Base-by-base conservation (phyloP, 768 basidiomycete genomes). In the Boletus fagicola region DNA sequence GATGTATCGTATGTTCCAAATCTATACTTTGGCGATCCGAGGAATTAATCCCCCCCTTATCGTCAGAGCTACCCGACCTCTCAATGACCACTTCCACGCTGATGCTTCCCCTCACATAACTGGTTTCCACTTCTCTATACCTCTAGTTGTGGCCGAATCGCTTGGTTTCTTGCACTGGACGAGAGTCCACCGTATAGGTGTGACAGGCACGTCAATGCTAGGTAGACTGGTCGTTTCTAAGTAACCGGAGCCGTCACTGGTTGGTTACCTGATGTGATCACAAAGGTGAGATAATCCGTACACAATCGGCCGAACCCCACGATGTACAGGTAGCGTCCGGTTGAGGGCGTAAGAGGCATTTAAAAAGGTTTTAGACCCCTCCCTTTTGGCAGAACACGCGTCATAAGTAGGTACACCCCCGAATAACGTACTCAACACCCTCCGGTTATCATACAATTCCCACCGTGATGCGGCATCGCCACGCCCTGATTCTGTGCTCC, bases 281-380 rank as follows among this genome's bases (percentile, higher is more conserved):
- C 51, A 42, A n/a, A 35, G 39, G 33, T 53, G 36, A 47, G 42
- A 45, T 54, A 53, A 59, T 45, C 18, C 26, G 8, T 18, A 20
- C 40, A n/a, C 42, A 12, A 4, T 62, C 56, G 64, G 56, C 63
- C 56, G 64, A 55, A 38, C 10, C 33, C 31, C 28, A 6, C 15
- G 7, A 54, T 42, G 9, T 31, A 7, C 6, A 28, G 18, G 18
- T 3, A 35, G 18, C 16, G 22, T 44, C 18, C 26, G 30, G 33
- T 22, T 20, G 13, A 36, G 40, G 28, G 36, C 36, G 22, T 13
- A 9, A 9, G 44, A 11, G n/a, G 12, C 43, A 16, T 26, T 26
- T 15, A 9, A 15, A 15, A 16, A 24, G 22, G 5, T 18, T 45
- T 36, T 43, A 43, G 26, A n/a, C 13, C 16, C 31, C 31, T 31